These are phyloP conservation scores for Metarhizium guizhouense DNA, from an alignment of 2,329 filamentous ascomycete genomes.

Conservation along the genomic window DNA sequence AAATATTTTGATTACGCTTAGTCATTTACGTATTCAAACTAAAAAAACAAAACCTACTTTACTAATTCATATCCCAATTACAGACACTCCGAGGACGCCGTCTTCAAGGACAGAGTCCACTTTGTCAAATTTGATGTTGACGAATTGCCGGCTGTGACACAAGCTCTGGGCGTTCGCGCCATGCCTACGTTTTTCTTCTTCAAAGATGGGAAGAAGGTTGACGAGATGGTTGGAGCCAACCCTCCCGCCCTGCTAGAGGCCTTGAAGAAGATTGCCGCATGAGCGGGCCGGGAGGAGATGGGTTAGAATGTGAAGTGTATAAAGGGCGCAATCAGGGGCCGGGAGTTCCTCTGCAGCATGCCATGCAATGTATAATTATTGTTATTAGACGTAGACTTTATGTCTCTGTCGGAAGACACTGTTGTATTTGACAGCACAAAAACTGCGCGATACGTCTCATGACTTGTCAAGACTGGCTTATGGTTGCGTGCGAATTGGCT, in stretches of 20 bases:
- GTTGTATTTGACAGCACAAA: no score
- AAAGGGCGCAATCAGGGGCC: not conserved
- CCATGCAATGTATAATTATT: not conserved
- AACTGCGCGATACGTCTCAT: no score
- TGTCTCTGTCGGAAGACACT: no score
- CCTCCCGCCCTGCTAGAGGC: conserved; percentile 45
- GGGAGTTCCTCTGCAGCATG: not conserved
- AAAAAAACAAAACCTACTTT: not conserved
- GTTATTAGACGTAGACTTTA: not conserved
- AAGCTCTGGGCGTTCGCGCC: conserved; percentile 70
- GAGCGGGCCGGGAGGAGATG: not conserved
- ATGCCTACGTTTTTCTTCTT: conserved; percentile 90
- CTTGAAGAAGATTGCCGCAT: conserved; percentile 8
- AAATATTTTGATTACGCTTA: not conserved
- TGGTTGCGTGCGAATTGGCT: no score
- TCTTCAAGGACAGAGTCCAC: conserved; percentile 49
- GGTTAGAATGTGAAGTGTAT: not conserved
- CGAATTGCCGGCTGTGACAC: conserved; percentile 61
- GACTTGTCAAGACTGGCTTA: no score
- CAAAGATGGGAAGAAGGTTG: conserved; percentile 64
- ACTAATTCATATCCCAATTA: not conserved
- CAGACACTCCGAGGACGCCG: conserved; percentile 26
- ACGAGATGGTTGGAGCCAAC: conserved; percentile 72
- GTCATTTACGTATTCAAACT: not conserved
- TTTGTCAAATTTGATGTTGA: conserved; percentile 93